These are phyloP conservation scores for Yamadazyma trypodendri DNA, from an alignment of 1,139 yeast genomes.

Conservation along the genomic window DNA sequence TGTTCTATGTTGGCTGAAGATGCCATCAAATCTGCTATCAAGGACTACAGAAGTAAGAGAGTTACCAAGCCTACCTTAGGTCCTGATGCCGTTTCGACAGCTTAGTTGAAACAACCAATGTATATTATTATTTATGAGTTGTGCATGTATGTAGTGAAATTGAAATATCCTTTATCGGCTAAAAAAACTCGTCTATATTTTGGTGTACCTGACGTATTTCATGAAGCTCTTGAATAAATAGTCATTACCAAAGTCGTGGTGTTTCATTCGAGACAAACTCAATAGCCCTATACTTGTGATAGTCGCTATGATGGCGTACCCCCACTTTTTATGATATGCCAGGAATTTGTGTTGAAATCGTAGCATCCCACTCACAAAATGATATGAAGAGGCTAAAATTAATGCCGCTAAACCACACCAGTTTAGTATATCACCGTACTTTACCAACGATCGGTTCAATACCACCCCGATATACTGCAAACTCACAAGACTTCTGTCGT, in stretches of 20 bases:
- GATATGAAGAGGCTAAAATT: conserved; percentile 31
- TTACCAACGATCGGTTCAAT: conserved; percentile 23
- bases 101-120: background rate
- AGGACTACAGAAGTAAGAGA: conserved; percentile 86
- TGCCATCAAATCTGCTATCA: conserved; percentile 95
- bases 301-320: conserved; percentile 30
- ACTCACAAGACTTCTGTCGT: conserved; percentile 60
- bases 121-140: no score
- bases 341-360: conserved; percentile 29
- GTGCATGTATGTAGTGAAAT: no score
- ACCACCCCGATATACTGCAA: conserved; percentile 54
- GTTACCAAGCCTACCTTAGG: conserved; percentile 48
- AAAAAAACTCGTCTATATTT: conserved; percentile 6
- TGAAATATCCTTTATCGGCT: no score
- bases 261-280: conserved; percentile 24
- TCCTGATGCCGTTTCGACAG: conserved; percentile 37
- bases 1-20: conserved; percentile 99
- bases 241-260: conserved; percentile 11
- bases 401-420: conserved; percentile 19
- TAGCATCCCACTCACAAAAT: conserved; percentile 36
- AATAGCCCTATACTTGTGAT: conserved; percentile 25
- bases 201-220: conserved; percentile 11
- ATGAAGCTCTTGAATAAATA: conserved; percentile 14
- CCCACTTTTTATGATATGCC: conserved; percentile 31
- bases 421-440: conserved; percentile 23